Evolutionary conservation across 768 basidiomycete species (phyloP).

Genomic region (Cystobasidium ongulense): DNA sequence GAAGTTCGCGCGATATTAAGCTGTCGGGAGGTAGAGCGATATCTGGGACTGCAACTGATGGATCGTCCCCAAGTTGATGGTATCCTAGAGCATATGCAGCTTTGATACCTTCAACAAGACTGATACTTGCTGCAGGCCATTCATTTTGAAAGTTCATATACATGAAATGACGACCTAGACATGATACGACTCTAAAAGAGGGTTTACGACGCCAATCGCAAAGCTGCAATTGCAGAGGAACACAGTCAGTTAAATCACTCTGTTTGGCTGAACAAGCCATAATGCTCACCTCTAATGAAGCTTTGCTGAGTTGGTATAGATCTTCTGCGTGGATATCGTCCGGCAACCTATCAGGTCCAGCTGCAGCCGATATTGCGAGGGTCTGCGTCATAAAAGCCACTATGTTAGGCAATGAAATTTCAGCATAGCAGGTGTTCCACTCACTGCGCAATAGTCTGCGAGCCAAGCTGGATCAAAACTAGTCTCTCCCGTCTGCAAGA

Average conservation of each 20-base stretch:
- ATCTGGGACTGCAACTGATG: not conserved
- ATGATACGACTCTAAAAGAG: not conserved
- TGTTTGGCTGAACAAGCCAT: not conserved
- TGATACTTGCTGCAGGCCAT: slow-evolving; percentile 1
- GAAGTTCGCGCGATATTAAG: not conserved
- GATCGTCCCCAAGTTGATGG: not conserved
- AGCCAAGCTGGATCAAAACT: slow-evolving; percentile 3
- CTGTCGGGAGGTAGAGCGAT: not conserved
- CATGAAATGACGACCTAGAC: not conserved
- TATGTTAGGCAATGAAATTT: not conserved
- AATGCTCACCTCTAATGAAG: slow-evolving; percentile 2
- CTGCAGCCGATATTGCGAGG: slow-evolving; percentile 7
- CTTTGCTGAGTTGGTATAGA: slow-evolving; percentile 6
- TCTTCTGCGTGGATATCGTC: slow-evolving; percentile 8
- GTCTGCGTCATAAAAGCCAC: not conserved
- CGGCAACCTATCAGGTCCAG: not conserved
- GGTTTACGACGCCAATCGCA: not conserved
- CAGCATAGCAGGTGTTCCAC: not conserved
- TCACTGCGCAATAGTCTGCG: not conserved
- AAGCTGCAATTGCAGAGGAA: not conserved
- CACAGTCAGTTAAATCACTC: not conserved
- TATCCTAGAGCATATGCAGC: slow-evolving; percentile 15
- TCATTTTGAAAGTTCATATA: not conserved
- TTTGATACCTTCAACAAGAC: slow-evolving; percentile 1
- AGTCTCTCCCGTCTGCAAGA: not conserved